Evolutionary conservation across 129 eudicot genomes (phyloP), one percentile per base, ranked within the genome.

Genomic region (Ambrosia trifida): DNA sequence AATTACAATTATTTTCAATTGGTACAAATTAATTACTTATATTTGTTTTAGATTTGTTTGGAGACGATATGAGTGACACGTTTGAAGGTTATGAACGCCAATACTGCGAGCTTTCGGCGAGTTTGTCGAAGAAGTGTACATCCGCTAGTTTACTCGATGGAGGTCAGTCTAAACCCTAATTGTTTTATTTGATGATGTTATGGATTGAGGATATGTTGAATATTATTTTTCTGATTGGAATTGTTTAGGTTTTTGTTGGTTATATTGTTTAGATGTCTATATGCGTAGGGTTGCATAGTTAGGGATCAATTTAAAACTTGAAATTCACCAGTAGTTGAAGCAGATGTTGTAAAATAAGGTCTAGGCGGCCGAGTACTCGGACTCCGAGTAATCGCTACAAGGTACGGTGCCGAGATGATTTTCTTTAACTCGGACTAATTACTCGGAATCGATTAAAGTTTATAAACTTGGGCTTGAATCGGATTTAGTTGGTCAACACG

Each of bases 71-170:
- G 93, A 87, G 93, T 80, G 78, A 76, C 58, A 87, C 79, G 1
- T 83, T 83, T 68, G 95, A 88, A 73, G 86, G 86, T 11, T 88
- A 72, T 66, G 95, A 88, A 68, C 85, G 90, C 56, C 90, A 85
- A 63, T 88, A 88, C 79, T 88, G 95, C 74, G 88, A 88, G 77
- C 75, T 88, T 49, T 85, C 91, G 13, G 95, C 86, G 12, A 76
- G 68, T 83, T 69, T 88, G 76, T 80, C 95, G 52, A 80, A 80
- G 32, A 88, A 85, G 73, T 85, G 88, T 60, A 82, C 91, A 8
- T 72, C 90, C 0, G 86, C 84, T 30, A 64, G 63, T 85, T 80
- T 78, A 44, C 83, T 79, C 68, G 83, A 79, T 78, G 83, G 85
- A 87, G 93, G 93, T 87, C 41, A 68, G 33, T 35, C 69, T 18